phyloP scores from a whole-genome alignment of 441 rosid species.

The Gossypium laxum region DNA sequence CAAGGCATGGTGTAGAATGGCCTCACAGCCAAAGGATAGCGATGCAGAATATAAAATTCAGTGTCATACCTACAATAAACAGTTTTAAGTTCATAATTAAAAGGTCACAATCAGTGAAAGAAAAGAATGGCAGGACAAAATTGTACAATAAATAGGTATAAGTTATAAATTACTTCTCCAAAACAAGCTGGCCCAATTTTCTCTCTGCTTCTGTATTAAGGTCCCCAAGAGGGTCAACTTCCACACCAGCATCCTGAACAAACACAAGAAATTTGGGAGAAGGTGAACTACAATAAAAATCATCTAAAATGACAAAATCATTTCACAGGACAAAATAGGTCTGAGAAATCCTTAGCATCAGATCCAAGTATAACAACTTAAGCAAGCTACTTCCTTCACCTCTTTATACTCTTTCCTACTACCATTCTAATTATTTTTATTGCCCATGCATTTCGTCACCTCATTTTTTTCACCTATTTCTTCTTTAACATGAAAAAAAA shows the following conservation, averaged over 20 bases:
- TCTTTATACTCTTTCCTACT: neutral
- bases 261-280: slow-evolving; percentile 4
- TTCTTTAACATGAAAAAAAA: neutral
- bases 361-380: neutral
- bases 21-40: slow-evolving; percentile 68
- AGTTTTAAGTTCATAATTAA: neutral
- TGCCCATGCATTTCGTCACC: neutral
- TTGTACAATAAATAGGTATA: neutral
- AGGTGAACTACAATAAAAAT: neutral
- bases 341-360: neutral
- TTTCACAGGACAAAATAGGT: neutral
- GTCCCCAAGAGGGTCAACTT: slow-evolving; percentile 81
- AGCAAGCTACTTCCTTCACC: neutral
- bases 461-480: neutral
- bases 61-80: slow-evolving; percentile 51
- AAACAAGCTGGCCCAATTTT: slow-evolving; percentile 73
- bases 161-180: slow-evolving; percentile 46
- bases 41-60: slow-evolving; percentile 72
- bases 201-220: slow-evolving; percentile 78
- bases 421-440: neutral
- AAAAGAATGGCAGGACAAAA: neutral
- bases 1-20: slow-evolving; percentile 95
- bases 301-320: neutral
- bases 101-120: neutral
- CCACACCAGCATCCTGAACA: slow-evolving; percentile 69